Evolutionary conservation across 805 yeast species (phyloP).

Genomic region (Phaffomyces opuntiae): DNA sequence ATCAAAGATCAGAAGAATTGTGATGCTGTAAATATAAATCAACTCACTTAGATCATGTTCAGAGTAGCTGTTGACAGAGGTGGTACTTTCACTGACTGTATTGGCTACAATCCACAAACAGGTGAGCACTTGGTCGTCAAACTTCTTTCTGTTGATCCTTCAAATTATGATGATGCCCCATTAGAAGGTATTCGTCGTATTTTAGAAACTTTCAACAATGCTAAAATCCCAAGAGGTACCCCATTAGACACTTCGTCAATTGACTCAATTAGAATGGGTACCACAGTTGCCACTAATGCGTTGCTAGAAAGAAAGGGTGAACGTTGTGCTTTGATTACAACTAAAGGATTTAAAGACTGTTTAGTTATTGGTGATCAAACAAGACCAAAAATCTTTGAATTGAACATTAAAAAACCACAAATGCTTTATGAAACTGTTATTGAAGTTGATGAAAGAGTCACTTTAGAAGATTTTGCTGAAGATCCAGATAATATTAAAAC

Average conservation of each 20-base stretch:
- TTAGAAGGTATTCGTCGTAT: slow-evolving; percentile 84
- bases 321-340: slow-evolving; percentile 74
- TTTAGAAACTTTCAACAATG: slow-evolving; percentile 51
- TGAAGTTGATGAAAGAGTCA: slow-evolving; percentile 87
- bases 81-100: slow-evolving; percentile 79
- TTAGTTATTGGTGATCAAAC: slow-evolving; percentile 85
- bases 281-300: slow-evolving; percentile 95
- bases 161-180: slow-evolving; percentile 85
- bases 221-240: slow-evolving; percentile 48
- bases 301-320: slow-evolving; percentile 90
- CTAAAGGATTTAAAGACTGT: slow-evolving; percentile 83
- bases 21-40: background rate
- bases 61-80: slow-evolving; percentile 57
- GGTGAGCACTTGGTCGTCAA: slow-evolving; percentile 44
- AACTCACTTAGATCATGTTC: slow-evolving; percentile 9
- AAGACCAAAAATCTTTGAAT: slow-evolving; percentile 82
- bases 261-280: slow-evolving; percentile 77
- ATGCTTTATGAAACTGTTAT: slow-evolving; percentile 68
- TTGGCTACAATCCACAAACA: slow-evolving; percentile 46
- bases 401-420: slow-evolving; percentile 64
- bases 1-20: too few relatives aligned
- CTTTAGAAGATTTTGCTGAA: slow-evolving; percentile 74
- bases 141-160: slow-evolving; percentile 81
- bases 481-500: slow-evolving; percentile 42
- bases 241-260: slow-evolving; percentile 59